Conservation (phyloP, 495 filamentous ascomycete genomes). For the Penicillium silybi region DNA sequence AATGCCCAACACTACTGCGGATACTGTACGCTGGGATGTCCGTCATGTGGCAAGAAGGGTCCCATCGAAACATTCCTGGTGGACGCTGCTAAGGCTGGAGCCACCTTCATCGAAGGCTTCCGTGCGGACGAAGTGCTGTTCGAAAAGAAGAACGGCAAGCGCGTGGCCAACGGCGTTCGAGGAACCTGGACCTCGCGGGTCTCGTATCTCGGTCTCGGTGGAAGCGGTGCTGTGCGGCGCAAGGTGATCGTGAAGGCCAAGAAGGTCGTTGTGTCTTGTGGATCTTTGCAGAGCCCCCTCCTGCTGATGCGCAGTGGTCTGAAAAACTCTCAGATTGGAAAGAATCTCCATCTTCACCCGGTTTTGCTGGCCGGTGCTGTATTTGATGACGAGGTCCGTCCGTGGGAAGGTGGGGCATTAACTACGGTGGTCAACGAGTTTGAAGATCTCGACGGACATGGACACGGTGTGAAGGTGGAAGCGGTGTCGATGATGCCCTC, state of each 20-base stretch:
- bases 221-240: constrained; percentile 43
- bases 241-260: constrained; percentile 72
- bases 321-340: constrained; percentile 79
- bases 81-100: constrained; percentile 71
- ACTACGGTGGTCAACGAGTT: constrained; percentile 74
- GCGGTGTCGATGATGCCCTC: constrained; percentile 63
- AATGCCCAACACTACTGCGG: constrained; percentile 68
- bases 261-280: constrained; percentile 73
- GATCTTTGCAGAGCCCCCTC: constrained; percentile 70
- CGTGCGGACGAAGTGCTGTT: constrained; percentile 65
- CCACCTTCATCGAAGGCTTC: constrained; percentile 77
- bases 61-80: constrained; percentile 73
- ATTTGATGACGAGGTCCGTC: constrained; percentile 61
- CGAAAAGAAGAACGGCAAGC: constrained; percentile 43
- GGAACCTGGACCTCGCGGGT: constrained; percentile 74
- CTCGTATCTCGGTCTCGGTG: constrained; percentile 51
- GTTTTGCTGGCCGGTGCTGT: constrained; percentile 56
- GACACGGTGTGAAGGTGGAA: constrained; percentile 83
- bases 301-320: constrained; percentile 69
- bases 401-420: constrained; percentile 78
- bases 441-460: constrained; percentile 75
- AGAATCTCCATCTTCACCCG: constrained; percentile 79
- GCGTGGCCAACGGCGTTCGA: constrained; percentile 60
- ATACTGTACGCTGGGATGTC: constrained; percentile 75
- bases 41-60: constrained; percentile 67